phyloP scores from a whole-genome alignment of 2,329 filamentous ascomycete genomes.

The Alternaria triticimaculans region DNA sequence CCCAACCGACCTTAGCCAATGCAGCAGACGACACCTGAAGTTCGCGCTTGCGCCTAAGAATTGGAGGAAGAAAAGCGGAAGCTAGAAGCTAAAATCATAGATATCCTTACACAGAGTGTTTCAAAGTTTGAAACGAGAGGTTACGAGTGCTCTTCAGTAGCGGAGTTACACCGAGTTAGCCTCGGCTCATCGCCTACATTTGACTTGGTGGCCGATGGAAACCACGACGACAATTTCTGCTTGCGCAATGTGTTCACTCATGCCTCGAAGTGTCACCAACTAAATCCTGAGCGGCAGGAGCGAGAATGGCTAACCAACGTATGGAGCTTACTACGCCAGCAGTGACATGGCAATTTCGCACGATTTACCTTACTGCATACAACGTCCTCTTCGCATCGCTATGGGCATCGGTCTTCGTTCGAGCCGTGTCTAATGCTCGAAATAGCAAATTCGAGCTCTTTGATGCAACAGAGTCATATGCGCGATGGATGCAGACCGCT shows the following conservation, averaged over 20 bases:
- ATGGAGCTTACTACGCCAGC: neutral
- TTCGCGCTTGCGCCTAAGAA: neutral
- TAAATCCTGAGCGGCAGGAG: neutral
- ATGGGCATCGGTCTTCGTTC: slow-evolving; percentile 22
- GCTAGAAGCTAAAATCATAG: neutral
- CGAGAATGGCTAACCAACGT: neutral
- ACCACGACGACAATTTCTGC: slow-evolving; percentile 4
- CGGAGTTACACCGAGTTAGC: slow-evolving; percentile 2
- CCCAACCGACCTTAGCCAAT: neutral
- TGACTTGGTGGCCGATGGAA: slow-evolving; percentile 2
- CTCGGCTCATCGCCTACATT: slow-evolving; percentile 13
- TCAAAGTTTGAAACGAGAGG: neutral
- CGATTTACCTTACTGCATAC: slow-evolving; percentile 29
- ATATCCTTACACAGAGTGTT: neutral
- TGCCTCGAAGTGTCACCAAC: neutral
- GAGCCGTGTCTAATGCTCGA: neutral
- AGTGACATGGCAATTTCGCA: slow-evolving; percentile 6
- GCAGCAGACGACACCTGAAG: neutral
- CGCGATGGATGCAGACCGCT: slow-evolving; percentile 29
- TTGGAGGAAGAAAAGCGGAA: neutral
- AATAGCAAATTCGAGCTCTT: slow-evolving; percentile 16
- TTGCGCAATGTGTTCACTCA: neutral
- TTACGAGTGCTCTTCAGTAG: neutral
- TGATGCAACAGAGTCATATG: slow-evolving; percentile 13
- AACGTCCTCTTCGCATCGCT: slow-evolving; percentile 29